Evolutionary conservation across 129 eudicot species (phyloP).

Genomic region (Calendula officinalis): DNA sequence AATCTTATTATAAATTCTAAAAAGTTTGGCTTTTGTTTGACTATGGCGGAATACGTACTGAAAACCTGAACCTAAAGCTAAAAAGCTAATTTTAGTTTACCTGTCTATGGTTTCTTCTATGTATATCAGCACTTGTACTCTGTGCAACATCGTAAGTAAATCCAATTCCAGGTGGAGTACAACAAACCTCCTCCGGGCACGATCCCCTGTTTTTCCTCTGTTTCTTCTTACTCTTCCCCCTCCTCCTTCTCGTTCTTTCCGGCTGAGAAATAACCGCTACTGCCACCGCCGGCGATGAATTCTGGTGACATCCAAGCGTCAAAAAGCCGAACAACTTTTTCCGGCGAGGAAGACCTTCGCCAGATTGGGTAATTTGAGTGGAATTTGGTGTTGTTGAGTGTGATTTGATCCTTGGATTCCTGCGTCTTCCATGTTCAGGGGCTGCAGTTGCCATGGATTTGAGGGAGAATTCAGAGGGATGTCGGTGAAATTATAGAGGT

Average conservation of each 20-base stretch:
- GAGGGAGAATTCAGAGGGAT: conserved; percentile 7
- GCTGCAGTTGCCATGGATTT: conserved; percentile 27
- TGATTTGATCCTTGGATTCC: conserved; percentile 22
- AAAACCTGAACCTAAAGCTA: no score
- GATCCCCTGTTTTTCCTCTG: conserved; percentile 30
- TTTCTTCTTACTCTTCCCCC: conserved; percentile 23
- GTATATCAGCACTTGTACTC: conserved; percentile 30
- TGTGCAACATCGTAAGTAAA: conserved; percentile 43
- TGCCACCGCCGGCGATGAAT: conserved; percentile 20
- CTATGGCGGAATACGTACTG: no score
- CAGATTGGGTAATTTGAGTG: conserved; percentile 4
- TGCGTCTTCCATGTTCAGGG: conserved; percentile 14
- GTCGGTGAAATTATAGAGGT: conserved; percentile 6
- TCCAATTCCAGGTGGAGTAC: conserved; percentile 46
- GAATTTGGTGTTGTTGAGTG: conserved; percentile 9
- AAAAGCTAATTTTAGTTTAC: neutral
- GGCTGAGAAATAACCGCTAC: conserved; percentile 9
- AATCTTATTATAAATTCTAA: no score
- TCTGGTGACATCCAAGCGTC: conserved; percentile 34
- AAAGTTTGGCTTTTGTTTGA: no score
- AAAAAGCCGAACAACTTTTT: conserved; percentile 32
- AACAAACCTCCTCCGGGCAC: conserved; percentile 37
- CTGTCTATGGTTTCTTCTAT: conserved; percentile 35
- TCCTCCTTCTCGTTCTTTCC: conserved; percentile 29
- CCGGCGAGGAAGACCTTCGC: conserved; percentile 7